Percentiles rank a stretch among this genome's conserved stretches.
Evolutionary conservation across 169 alveolate species (phyloP).

Genomic region (Plasmodium cynomolgi): DNA sequence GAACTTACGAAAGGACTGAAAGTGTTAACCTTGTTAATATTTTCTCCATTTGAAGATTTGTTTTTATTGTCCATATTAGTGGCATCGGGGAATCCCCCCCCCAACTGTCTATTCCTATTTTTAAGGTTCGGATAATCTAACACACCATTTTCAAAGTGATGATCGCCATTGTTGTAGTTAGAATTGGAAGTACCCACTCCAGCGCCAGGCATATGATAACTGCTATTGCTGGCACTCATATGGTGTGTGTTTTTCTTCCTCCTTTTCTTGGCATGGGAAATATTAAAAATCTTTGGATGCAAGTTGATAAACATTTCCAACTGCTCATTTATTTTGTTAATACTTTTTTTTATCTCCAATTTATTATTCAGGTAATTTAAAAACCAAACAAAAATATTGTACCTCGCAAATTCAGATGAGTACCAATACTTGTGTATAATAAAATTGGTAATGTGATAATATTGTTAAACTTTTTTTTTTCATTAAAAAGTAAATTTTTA

Average conservation of each 20-base stretch:
- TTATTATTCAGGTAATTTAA: conserved; percentile 53
- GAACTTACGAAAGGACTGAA: conserved; percentile 1
- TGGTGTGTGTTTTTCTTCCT: conserved; percentile 39
- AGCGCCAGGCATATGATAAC: background rate
- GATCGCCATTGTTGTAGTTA: background rate
- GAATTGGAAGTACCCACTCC: background rate
- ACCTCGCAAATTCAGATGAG: conserved; percentile 50
- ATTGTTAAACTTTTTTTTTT: conserved; percentile 67
- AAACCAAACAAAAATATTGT: conserved; percentile 66
- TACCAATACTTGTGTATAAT: conserved; percentile 74
- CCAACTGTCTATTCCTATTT: conserved; percentile 46
- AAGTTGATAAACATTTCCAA: conserved; percentile 59
- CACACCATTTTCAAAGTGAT: conserved; percentile 67
- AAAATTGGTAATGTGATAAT: conserved; percentile 59
- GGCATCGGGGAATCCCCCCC: conserved; percentile 53
- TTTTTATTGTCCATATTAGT: conserved; percentile 28
- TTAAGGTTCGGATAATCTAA: conserved; percentile 46
- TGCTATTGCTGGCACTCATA: background rate
- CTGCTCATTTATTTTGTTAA: conserved; percentile 37
- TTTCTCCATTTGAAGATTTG: background rate
- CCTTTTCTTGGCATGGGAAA: conserved; percentile 69
- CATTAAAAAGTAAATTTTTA: conserved; percentile 49
- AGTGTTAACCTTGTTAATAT: conserved; percentile 23
- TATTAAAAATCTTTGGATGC: conserved; percentile 60
- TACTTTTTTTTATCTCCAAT: conserved; percentile 51